phyloP scores from a whole-genome alignment of 768 basidiomycete species.

The Leucocoprinus leucothites region DNA sequence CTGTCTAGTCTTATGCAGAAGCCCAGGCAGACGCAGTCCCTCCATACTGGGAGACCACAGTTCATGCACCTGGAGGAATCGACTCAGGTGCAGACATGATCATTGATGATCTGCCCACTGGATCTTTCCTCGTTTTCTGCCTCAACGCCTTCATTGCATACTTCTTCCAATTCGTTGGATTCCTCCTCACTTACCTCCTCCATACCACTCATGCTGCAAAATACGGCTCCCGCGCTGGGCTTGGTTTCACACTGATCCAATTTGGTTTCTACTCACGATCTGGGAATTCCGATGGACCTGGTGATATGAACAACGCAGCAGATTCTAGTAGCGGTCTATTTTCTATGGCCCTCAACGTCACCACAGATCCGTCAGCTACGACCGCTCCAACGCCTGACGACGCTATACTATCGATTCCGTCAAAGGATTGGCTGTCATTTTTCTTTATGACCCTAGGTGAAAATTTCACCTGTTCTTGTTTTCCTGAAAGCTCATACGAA shows the following conservation, averaged over 20 bases:
- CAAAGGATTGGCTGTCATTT: conserved; percentile 89
- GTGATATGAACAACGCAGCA: conserved; percentile 12
- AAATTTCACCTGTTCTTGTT: conserved; percentile 14
- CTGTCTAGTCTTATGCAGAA: conserved; percentile 72
- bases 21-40: conserved; percentile 91
- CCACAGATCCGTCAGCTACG: conserved; percentile 15
- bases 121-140: conserved; percentile 69
- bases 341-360: background rate
- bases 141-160: conserved; percentile 83
- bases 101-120: conserved; percentile 89
- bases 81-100: conserved; percentile 59
- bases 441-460: conserved; percentile 85
- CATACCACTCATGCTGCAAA: conserved; percentile 91
- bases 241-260: conserved; percentile 95
- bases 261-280: conserved; percentile 76
- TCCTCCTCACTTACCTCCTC: conserved; percentile 89
- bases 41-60: conserved; percentile 95
- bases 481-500: conserved; percentile 7
- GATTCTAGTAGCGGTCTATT: background rate
- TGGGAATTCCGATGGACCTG: conserved; percentile 25
- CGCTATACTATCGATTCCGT: conserved; percentile 35
- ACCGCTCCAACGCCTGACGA: conserved; percentile 23
- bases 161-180: conserved; percentile 97
- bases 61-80: conserved; percentile 68
- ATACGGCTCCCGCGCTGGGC: conserved; percentile 88